These are phyloP conservation scores for Plectranthus barbatus DNA, from an alignment of 257 asterid species.

Conservation along the genomic window DNA sequence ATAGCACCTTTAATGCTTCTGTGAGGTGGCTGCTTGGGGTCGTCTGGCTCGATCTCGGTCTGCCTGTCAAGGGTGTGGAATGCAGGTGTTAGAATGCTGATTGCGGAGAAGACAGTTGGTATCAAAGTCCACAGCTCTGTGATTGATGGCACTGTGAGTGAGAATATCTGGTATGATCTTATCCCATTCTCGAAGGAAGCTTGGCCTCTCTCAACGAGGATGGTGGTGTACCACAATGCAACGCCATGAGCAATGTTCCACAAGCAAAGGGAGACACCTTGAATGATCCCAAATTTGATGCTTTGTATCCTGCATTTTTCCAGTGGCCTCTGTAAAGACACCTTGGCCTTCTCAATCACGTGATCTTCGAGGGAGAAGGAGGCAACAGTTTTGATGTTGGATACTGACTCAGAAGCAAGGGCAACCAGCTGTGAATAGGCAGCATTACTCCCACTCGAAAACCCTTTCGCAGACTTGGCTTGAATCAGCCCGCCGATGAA, in stretches of 20 bases:
- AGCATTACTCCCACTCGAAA: conserved; percentile 46
- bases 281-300: conserved; percentile 59
- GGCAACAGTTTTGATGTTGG: conserved; percentile 60
- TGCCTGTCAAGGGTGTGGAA: conserved; percentile 55
- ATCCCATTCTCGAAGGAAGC: conserved; percentile 58
- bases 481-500: conserved; percentile 78
- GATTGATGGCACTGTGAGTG: conserved; percentile 76
- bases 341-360: conserved; percentile 48
- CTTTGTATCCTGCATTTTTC: conserved; percentile 49
- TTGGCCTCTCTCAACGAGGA: conserved; percentile 50
- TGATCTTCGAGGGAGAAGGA: conserved; percentile 71
- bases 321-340: conserved; percentile 36
- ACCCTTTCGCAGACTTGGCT: conserved; percentile 82
- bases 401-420: conserved; percentile 70
- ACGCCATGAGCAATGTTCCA: conserved; percentile 84
- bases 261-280: conserved; percentile 67
- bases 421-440: conserved; percentile 56
- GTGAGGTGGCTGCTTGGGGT: conserved; percentile 28
- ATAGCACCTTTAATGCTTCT: conserved; percentile 46
- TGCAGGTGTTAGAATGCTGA: conserved; percentile 56
- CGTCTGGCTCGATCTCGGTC: conserved; percentile 59
- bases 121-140: conserved; percentile 76
- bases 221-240: conserved; percentile 68
- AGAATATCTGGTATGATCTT: conserved; percentile 71
- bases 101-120: conserved; percentile 70